Conservation (phyloP, 1,284 basidiomycete species). For the Cutaneotrichosporon sp. region DNA sequence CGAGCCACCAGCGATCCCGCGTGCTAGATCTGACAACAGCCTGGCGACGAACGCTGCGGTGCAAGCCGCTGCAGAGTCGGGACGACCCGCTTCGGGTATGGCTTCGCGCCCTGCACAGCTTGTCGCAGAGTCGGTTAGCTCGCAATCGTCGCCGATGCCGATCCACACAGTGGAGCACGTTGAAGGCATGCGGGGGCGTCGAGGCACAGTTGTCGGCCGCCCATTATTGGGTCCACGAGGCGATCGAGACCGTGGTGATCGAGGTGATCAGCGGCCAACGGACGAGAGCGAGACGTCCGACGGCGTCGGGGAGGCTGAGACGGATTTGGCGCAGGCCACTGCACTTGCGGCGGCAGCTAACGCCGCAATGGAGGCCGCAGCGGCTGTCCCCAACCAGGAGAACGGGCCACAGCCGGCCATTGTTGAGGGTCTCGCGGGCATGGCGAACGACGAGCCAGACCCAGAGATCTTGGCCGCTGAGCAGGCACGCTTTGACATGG, state of each 20-base stretch:
- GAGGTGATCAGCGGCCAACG: slow-evolving; percentile 23
- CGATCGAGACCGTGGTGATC: slow-evolving; percentile 5
- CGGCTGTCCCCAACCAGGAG: slow-evolving; percentile 24
- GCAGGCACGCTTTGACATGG: slow-evolving; percentile 42
- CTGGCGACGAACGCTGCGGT: slow-evolving; percentile 19
- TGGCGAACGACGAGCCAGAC: slow-evolving; percentile 34
- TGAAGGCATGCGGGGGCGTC: slow-evolving; percentile 22
- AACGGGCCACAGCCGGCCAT: slow-evolving; percentile 28
- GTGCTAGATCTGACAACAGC: slow-evolving; percentile 37
- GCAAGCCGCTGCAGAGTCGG: slow-evolving; percentile 17
- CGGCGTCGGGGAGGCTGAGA: slow-evolving; percentile 24
- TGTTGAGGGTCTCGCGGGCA: slow-evolving; percentile 23
- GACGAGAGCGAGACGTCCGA: slow-evolving; percentile 40
- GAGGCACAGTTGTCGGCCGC: slow-evolving; percentile 41
- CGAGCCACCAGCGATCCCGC: slow-evolving; percentile 27
- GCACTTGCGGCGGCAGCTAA: slow-evolving; percentile 33
- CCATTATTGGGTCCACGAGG: slow-evolving; percentile 25
- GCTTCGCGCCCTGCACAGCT: slow-evolving; percentile 31
- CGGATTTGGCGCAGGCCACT: slow-evolving; percentile 36
- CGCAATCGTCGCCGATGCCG: slow-evolving; percentile 44
- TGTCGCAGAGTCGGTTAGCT: slow-evolving; percentile 32
- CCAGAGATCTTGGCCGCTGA: slow-evolving; percentile 38
- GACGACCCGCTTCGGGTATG: slow-evolving; percentile 16
- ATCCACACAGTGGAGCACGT: slow-evolving; percentile 23
- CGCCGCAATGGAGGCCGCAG: slow-evolving; percentile 18